phyloP scores from a whole-genome alignment of 768 basidiomycete genomes.

The Boletus sp. region DNA sequence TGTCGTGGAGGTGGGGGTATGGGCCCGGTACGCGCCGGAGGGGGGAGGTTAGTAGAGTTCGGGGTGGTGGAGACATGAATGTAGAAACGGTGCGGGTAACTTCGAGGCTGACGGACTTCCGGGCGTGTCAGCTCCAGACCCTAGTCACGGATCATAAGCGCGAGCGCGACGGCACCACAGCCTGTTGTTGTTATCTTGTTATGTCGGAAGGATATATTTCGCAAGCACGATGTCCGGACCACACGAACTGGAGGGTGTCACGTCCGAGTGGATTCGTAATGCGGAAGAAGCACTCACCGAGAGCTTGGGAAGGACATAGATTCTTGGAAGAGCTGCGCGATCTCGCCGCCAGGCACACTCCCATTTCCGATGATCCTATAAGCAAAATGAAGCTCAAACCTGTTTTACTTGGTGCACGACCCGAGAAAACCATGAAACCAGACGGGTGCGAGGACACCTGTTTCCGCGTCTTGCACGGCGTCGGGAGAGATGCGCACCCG shows the following conservation, averaged over 20 bases:
- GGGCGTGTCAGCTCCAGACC: neutral
- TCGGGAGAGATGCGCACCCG: neutral
- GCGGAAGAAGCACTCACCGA: conserved; percentile 63
- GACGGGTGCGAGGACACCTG: too few relatives aligned
- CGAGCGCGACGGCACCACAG: conserved; percentile 85
- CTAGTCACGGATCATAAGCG: conserved; percentile 91
- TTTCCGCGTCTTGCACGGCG: neutral
- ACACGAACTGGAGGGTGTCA: conserved; percentile 58
- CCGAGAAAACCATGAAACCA: too few relatives aligned
- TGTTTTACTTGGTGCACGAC: conserved; percentile 62
- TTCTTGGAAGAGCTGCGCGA: too few relatives aligned
- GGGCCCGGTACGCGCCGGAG: conserved; percentile 35
- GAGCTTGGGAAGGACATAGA: conserved; percentile 37
- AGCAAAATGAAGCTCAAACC: conserved; percentile 62
- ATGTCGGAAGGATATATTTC: conserved; percentile 85
- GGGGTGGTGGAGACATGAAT: conserved; percentile 34
- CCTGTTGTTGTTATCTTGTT: conserved; percentile 85
- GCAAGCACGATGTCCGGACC: conserved; percentile 74
- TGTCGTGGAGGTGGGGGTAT: conserved; percentile 52
- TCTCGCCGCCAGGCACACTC: too few relatives aligned
- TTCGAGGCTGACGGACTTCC: neutral
- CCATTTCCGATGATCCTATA: too few relatives aligned
- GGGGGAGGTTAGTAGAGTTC: conserved; percentile 27
- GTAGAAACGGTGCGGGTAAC: conserved; percentile 1
- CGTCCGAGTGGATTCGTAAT: neutral